phyloP scores from a whole-genome alignment of 495 filamentous ascomycete species.

The Tricharina praecox region DNA sequence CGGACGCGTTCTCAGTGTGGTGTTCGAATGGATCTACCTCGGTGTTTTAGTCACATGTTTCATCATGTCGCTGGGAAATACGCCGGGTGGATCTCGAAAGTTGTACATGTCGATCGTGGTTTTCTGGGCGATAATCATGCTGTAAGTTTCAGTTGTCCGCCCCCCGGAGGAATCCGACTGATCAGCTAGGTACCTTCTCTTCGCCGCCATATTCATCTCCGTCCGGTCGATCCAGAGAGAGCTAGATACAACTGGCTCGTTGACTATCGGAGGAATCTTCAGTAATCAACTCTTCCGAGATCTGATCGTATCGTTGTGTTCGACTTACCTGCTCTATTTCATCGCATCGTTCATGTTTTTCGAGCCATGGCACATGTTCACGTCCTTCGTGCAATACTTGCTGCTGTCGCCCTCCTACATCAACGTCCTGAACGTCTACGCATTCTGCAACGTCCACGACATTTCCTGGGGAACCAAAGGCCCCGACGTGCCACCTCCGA shows the following conservation, averaged over 20 bases:
- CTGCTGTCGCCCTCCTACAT: conserved; percentile 88
- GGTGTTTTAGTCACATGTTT: conserved; percentile 87
- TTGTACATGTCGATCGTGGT: conserved; percentile 94
- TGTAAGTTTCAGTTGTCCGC: conserved; percentile 34
- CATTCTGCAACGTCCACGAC: conserved; percentile 95
- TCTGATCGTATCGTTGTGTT: conserved; percentile 74
- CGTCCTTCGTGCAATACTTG: conserved; percentile 81
- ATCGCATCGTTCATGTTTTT: conserved; percentile 86
- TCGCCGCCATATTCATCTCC: conserved; percentile 89
- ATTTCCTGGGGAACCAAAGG: conserved; percentile 96
- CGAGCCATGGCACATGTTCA: conserved; percentile 99
- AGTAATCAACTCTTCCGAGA: conserved; percentile 82
- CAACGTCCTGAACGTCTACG: conserved; percentile 93
- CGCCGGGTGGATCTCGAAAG: conserved; percentile 81
- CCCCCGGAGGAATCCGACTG: conserved; percentile 4
- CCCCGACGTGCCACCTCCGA: conserved; percentile 63
- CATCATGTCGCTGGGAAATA: conserved; percentile 84
- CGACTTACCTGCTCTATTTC: conserved; percentile 90
- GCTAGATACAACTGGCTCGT: conserved; percentile 35
- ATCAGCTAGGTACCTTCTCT: conserved; percentile 59
- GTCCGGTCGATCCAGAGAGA: conserved; percentile 64
- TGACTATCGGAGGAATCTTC: conserved; percentile 55
- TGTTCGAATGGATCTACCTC: conserved; percentile 94
- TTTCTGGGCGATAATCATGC: conserved; percentile 93
- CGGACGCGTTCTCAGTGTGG: conserved; percentile 64